A percentile compares a stretch with the other conserved stretches of the same genome.
Conservation (phyloP, 2,329 filamentous ascomycete species). For the Onygenales sp. region DNA sequence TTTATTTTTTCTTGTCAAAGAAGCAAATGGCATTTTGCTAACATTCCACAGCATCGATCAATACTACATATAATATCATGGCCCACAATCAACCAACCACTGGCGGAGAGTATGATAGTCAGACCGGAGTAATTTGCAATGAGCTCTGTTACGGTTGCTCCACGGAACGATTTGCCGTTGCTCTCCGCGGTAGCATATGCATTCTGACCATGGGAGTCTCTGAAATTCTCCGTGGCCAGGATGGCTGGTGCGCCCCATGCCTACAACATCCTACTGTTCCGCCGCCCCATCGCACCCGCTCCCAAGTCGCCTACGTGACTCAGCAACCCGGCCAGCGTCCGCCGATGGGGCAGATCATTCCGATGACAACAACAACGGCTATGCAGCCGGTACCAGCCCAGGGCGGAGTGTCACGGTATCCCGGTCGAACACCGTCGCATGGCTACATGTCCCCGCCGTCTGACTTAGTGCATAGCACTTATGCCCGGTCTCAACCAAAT, state of each 20-base stretch:
- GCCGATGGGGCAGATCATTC: neutral
- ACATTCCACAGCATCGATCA: too few relatives aligned
- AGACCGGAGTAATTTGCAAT: neutral
- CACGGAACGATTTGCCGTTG: neutral
- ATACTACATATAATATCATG: neutral
- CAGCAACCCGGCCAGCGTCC: neutral
- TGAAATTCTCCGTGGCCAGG: constrained; percentile 1
- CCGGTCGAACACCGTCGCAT: neutral
- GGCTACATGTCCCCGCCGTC: neutral
- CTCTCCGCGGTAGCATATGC: neutral
- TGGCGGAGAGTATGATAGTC: neutral
- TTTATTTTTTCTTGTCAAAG: too few relatives aligned
- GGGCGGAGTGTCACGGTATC: neutral
- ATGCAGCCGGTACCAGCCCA: neutral
- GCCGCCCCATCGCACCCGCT: neutral
- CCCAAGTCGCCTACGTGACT: neutral
- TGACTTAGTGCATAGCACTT: neutral
- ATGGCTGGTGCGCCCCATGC: constrained; percentile 2
- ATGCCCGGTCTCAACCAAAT: neutral
- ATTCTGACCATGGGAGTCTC: neutral
- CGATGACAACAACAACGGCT: neutral
- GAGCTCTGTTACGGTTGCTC: constrained; percentile 4
- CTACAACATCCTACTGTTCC: neutral
- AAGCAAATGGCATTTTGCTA: too few relatives aligned
- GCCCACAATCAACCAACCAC: neutral